These are phyloP conservation scores for Fusarium nodosum DNA, from an alignment of 2,329 filamentous ascomycete genomes.

Conservation along the genomic window DNA sequence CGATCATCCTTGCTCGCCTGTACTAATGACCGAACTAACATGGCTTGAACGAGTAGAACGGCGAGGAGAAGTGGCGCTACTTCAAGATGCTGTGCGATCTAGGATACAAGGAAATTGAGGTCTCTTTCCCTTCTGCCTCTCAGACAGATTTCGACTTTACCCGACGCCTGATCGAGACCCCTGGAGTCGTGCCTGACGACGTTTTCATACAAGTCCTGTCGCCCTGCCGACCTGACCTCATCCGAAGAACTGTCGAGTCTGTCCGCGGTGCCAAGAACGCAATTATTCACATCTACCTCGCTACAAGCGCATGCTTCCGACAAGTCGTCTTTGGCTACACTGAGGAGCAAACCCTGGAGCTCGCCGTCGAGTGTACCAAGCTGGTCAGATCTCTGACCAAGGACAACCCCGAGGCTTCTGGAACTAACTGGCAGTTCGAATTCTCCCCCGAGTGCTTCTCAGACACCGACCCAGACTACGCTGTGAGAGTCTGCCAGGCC, in stretches of 20 bases:
- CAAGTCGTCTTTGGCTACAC: conserved; percentile 90
- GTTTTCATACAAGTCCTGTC: conserved; percentile 93
- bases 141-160: conserved; percentile 98
- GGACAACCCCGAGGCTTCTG: conserved; percentile 70
- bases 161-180: conserved; percentile 78
- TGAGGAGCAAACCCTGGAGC: conserved; percentile 82
- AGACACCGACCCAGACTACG: conserved; percentile 87
- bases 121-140: conserved; percentile 94
- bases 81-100: conserved; percentile 94
- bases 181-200: conserved; percentile 66
- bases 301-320: conserved; percentile 96
- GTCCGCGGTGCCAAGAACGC: conserved; percentile 92
- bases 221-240: conserved; percentile 92
- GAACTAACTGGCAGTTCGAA: conserved; percentile 81
- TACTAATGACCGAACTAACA: conserved; percentile 7
- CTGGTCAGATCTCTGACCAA: conserved; percentile 93
- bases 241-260: conserved; percentile 86
- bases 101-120: conserved; percentile 98
- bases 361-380: conserved; percentile 88
- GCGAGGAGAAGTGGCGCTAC: conserved; percentile 94
- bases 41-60: conserved; percentile 70
- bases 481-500: conserved; percentile 86
- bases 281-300: conserved; percentile 94
- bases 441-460: conserved; percentile 93
- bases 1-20: neutral